A percentile compares a stretch with the other conserved stretches of the same genome.
Evolutionary conservation across 2,329 filamentous ascomycete genomes (phyloP).

Genomic region (Aspergillus ruber): DNA sequence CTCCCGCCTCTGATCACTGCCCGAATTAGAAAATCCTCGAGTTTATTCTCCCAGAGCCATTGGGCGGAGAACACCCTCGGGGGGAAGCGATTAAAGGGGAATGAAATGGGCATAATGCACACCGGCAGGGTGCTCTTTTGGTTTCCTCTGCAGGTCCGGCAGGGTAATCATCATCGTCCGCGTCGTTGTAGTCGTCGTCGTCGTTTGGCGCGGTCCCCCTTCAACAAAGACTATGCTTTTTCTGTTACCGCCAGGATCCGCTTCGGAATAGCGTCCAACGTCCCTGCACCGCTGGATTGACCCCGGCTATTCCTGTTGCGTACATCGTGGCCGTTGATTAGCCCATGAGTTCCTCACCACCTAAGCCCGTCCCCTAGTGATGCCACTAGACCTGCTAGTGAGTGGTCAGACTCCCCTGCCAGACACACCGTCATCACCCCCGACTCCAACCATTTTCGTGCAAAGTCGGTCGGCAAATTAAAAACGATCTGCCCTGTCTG

Average conservation of each 20-base stretch:
- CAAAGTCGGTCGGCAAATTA: not conserved
- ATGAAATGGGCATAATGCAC: not conserved
- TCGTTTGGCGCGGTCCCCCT: not conserved
- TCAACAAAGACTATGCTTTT: not conserved
- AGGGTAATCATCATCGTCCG: not conserved
- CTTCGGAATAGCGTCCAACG: not conserved
- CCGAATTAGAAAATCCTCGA: constrained; percentile 14
- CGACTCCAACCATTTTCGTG: not conserved
- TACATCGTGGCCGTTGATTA: not conserved
- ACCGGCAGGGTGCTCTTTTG: not conserved
- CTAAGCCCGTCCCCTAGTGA: not conserved
- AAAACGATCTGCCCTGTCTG: not conserved
- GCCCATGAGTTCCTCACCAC: not conserved
- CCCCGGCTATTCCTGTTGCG: not conserved
- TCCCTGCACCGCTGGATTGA: not conserved
- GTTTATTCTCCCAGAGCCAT: constrained; percentile 3
- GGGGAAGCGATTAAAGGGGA: not conserved
- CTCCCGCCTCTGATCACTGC: constrained; percentile 16
- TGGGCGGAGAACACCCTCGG: not conserved
- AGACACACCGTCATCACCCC: too few relatives aligned
- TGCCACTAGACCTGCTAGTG: not conserved
- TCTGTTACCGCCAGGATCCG: not conserved
- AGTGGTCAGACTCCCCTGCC: not conserved
- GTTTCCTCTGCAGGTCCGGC: not conserved
- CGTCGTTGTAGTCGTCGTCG: not conserved